Evolutionary conservation across 495 filamentous ascomycete species (phyloP).

Genomic region (Lasiosphaeria ovina): DNA sequence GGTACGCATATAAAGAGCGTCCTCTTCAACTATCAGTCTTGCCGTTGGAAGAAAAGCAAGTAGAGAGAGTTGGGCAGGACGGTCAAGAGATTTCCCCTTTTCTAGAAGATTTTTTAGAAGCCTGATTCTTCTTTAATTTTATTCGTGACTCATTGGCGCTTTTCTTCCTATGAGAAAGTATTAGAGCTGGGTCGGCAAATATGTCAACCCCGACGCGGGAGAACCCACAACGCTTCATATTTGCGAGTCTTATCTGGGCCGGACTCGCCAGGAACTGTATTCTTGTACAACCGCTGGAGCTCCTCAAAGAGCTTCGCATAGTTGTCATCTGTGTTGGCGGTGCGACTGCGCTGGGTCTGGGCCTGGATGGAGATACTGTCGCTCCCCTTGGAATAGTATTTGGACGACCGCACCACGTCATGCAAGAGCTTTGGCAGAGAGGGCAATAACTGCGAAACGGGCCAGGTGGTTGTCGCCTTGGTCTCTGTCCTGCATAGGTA

Average conservation of each 20-base stretch:
- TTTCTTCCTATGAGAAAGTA: slow-evolving; percentile 55
- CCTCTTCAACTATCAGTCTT: neutral
- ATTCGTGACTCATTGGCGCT: slow-evolving; percentile 69
- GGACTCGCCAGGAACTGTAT: slow-evolving; percentile 37
- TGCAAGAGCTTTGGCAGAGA: slow-evolving; percentile 70
- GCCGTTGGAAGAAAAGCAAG: neutral
- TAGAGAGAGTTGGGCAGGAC: slow-evolving; percentile 4
- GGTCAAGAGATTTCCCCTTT: slow-evolving; percentile 36
- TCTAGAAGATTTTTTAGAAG: slow-evolving; percentile 75
- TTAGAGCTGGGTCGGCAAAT: slow-evolving; percentile 8
- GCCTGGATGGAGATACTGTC: slow-evolving; percentile 50
- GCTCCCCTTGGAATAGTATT: slow-evolving; percentile 64
- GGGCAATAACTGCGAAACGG: slow-evolving; percentile 55
- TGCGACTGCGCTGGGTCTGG: slow-evolving; percentile 46
- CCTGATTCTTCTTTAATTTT: slow-evolving; percentile 71
- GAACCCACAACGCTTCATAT: slow-evolving; percentile 39
- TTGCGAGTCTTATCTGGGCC: slow-evolving; percentile 40
- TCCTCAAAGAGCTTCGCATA: slow-evolving; percentile 41
- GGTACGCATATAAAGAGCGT: no score
- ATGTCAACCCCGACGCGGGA: neutral
- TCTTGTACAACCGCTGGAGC: slow-evolving; percentile 63
- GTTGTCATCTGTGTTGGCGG: slow-evolving; percentile 47
- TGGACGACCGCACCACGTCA: slow-evolving; percentile 58
- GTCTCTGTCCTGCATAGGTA: slow-evolving; percentile 73
- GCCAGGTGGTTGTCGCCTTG: slow-evolving; percentile 75